phyloP scores from a whole-genome alignment of 2,329 filamentous ascomycete genomes.

The Coniochaeta sp. region DNA sequence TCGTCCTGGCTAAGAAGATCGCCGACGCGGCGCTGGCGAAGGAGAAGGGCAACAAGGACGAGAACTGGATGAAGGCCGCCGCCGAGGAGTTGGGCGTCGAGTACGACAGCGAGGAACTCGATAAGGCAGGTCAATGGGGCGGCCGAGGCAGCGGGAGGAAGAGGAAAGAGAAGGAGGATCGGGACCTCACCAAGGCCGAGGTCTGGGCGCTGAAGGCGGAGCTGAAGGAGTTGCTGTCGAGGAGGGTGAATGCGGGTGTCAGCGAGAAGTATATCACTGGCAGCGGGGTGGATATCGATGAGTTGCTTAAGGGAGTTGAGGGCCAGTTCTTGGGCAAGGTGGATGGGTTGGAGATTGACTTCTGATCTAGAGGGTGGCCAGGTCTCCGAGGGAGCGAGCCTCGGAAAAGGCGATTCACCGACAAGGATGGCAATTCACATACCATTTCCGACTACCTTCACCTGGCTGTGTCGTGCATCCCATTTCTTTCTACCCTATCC shows the following conservation, averaged over 20 bases:
- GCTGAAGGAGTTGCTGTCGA: conserved; percentile 61
- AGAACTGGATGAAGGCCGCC: conserved; percentile 75
- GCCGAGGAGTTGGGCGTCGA: conserved; percentile 92
- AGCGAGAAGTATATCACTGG: conserved; percentile 79
- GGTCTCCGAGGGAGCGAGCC: no score
- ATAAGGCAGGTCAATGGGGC: conserved; percentile 51
- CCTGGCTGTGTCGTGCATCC: no score
- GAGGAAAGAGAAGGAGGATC: conserved; percentile 66
- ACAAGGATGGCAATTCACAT: no score
- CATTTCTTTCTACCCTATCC: no score
- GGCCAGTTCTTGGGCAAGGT: conserved; percentile 58
- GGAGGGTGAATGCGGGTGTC: conserved; percentile 78
- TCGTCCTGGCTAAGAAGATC: conserved; percentile 78
- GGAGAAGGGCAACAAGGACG: conserved; percentile 76
- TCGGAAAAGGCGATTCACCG: no score
- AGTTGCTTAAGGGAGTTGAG: conserved; percentile 58
- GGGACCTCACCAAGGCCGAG: conserved; percentile 64
- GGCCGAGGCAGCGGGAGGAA: conserved; percentile 68
- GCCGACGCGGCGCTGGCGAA: conserved; percentile 79
- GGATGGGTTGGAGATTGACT: conserved; percentile 30
- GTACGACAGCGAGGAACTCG: conserved; percentile 84
- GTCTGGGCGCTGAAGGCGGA: conserved; percentile 63
- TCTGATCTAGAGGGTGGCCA: no score
- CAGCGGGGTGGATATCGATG: conserved; percentile 76
- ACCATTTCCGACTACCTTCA: no score